Conservation (phyloP, 805 yeast genomes). For the Torulaspora indica region DNA sequence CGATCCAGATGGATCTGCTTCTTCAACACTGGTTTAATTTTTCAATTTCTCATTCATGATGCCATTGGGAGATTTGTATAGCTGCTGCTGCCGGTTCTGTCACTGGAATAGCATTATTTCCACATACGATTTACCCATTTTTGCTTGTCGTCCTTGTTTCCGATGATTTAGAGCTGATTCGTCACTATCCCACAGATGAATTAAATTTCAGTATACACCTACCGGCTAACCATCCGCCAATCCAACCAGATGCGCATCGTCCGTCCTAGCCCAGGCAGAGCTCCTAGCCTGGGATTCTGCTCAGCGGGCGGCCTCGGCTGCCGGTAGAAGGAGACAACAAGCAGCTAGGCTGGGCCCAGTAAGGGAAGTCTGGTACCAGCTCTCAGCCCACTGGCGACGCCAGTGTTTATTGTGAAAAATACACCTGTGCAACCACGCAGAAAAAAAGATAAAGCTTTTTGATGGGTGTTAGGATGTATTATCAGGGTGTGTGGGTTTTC, state of each 20-base stretch:
- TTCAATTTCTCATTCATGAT: not conserved
- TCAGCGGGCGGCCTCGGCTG: not conserved
- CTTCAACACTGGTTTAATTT: not conserved
- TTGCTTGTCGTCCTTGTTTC: conserved; percentile 34
- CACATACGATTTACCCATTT: conserved; percentile 43
- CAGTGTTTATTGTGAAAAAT: not conserved
- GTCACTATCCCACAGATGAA: not conserved
- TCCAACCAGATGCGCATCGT: not conserved
- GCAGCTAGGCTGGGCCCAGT: not conserved
- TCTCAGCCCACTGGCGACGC: not conserved
- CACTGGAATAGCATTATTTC: conserved; percentile 1
- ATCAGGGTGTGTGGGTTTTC: not conserved
- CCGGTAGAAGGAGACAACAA: not conserved
- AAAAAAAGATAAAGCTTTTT: no score
- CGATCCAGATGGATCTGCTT: not conserved
- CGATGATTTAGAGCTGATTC: conserved; percentile 2
- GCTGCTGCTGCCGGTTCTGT: not conserved
- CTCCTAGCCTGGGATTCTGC: not conserved
- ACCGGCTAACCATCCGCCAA: not conserved
- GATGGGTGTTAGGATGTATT: not conserved
- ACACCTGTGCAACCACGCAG: not conserved
- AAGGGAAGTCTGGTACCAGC: not conserved
- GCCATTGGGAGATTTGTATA: not conserved
- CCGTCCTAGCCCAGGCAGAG: conserved; percentile 1
- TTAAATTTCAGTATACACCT: conserved; percentile 6